Conservation (phyloP, 495 filamentous ascomycete species). For the Niebla homalea region DNA sequence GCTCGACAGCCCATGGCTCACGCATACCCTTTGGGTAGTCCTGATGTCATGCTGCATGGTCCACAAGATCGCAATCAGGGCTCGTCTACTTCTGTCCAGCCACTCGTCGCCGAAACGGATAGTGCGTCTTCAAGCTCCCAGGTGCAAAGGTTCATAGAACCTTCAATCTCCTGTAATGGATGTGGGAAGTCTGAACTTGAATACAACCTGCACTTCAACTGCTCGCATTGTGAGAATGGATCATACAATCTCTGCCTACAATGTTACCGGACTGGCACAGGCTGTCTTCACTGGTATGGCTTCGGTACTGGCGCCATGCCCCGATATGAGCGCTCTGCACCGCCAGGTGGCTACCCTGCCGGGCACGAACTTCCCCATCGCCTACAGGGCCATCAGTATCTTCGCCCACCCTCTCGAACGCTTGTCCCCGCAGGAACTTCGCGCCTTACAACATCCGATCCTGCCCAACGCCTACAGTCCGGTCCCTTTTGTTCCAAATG, state of each 20-base stretch:
- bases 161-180: slow-evolving; percentile 54
- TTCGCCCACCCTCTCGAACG: slow-evolving; percentile 33
- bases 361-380: slow-evolving; percentile 44
- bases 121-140: too few relatives aligned
- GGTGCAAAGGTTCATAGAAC: slow-evolving; percentile 45
- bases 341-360: slow-evolving; percentile 29
- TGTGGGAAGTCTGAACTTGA: slow-evolving; percentile 58
- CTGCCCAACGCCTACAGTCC: slow-evolving; percentile 49
- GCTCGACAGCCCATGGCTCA: not conserved
- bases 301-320: slow-evolving; percentile 52
- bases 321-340: slow-evolving; percentile 36
- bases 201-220: slow-evolving; percentile 72
- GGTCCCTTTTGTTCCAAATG: slow-evolving; percentile 78
- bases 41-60: too few relatives aligned
- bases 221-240: slow-evolving; percentile 51
- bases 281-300: slow-evolving; percentile 68
- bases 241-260: slow-evolving; percentile 61
- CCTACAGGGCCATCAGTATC: slow-evolving; percentile 53
- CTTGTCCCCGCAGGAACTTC: slow-evolving; percentile 17
- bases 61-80: not conserved
- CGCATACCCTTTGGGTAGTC: not conserved
- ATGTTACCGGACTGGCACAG: slow-evolving; percentile 61
- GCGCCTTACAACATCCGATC: slow-evolving; percentile 47
- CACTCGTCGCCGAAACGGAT: too few relatives aligned
- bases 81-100: not conserved